Evolutionary conservation across 495 filamentous ascomycete species (phyloP).

Genomic region (Parmelia sp.): DNA sequence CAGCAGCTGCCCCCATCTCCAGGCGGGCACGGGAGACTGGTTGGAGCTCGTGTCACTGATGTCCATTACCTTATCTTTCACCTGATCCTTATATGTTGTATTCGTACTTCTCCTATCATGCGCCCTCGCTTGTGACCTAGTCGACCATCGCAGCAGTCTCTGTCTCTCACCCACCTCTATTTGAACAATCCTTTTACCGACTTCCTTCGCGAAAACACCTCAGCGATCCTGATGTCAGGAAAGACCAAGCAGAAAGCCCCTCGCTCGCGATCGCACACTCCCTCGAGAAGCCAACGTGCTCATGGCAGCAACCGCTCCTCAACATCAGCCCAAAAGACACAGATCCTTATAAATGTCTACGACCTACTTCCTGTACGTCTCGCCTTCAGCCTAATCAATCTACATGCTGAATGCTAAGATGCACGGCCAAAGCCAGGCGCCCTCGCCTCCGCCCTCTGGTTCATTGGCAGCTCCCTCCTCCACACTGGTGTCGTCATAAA

Average conservation of each 20-base stretch:
- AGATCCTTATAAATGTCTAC: slow-evolving; percentile 73
- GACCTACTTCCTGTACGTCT: slow-evolving; percentile 62
- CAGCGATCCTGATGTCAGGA: slow-evolving; percentile 9
- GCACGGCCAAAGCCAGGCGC: slow-evolving; percentile 50
- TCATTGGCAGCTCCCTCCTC: slow-evolving; percentile 61
- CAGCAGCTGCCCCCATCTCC: too few relatives aligned
- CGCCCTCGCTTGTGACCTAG: too few relatives aligned
- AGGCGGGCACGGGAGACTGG: too few relatives aligned
- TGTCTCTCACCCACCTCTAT: background rate
- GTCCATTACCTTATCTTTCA: background rate
- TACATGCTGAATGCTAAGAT: slow-evolving; percentile 16
- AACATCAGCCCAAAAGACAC: slow-evolving; percentile 57
- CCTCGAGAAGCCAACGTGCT: background rate
- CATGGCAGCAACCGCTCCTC: slow-evolving; percentile 44
- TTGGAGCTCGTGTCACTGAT: too few relatives aligned
- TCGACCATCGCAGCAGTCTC: background rate
- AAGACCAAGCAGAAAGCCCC: background rate
- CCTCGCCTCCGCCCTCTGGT: slow-evolving; percentile 63
- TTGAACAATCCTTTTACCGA: background rate
- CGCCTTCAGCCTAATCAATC: background rate
- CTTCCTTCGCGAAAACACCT: background rate
- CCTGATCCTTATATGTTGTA: background rate
- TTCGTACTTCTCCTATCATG: background rate
- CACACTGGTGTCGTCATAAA: slow-evolving; percentile 72
- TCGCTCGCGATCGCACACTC: background rate